Conservation (phyloP, 495 filamentous ascomycete species). For the Pyronema domesticum region DNA sequence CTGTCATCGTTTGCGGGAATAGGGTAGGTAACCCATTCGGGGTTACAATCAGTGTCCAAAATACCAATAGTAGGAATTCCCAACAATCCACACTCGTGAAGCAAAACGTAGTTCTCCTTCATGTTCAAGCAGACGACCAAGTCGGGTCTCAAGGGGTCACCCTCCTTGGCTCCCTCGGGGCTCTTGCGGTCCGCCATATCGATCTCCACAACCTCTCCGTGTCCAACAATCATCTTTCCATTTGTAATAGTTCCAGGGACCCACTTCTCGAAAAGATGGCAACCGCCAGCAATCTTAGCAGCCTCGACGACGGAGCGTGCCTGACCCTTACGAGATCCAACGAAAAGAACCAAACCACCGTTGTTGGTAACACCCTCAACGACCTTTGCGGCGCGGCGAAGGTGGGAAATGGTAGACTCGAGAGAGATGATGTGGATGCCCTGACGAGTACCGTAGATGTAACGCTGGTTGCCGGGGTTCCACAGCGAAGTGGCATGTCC, state of each 20-base stretch:
- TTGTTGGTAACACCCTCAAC: slow-evolving; percentile 69
- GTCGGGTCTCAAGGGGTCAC: slow-evolving; percentile 59
- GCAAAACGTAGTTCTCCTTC: slow-evolving; percentile 68
- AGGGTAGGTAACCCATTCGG: slow-evolving; percentile 86
- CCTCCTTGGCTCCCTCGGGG: slow-evolving; percentile 43
- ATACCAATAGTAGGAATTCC: slow-evolving; percentile 88
- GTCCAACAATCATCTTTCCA: slow-evolving; percentile 66
- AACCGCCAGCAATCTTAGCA: slow-evolving; percentile 57
- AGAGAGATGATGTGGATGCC: slow-evolving; percentile 88
- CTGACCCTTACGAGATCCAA: slow-evolving; percentile 67
- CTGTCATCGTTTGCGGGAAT: slow-evolving; percentile 95
- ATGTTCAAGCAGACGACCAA: slow-evolving; percentile 86
- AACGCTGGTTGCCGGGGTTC: slow-evolving; percentile 87
- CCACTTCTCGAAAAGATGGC: slow-evolving; percentile 89
- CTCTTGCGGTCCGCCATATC: slow-evolving; percentile 32
- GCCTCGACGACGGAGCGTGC: slow-evolving; percentile 60
- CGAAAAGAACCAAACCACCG: slow-evolving; percentile 78
- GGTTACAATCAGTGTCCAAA: slow-evolving; percentile 84
- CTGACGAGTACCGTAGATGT: slow-evolving; percentile 82
- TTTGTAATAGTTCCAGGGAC: slow-evolving; percentile 86
- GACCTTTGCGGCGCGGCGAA: slow-evolving; percentile 75
- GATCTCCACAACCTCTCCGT: slow-evolving; percentile 40
- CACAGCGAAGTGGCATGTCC: slow-evolving; percentile 83
- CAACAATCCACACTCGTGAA: slow-evolving; percentile 78
- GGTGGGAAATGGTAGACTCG: slow-evolving; percentile 67